Evolutionary conservation across 2,329 filamentous ascomycete genomes (phyloP).

Genomic region (Orbilia blumenaviensis): DNA sequence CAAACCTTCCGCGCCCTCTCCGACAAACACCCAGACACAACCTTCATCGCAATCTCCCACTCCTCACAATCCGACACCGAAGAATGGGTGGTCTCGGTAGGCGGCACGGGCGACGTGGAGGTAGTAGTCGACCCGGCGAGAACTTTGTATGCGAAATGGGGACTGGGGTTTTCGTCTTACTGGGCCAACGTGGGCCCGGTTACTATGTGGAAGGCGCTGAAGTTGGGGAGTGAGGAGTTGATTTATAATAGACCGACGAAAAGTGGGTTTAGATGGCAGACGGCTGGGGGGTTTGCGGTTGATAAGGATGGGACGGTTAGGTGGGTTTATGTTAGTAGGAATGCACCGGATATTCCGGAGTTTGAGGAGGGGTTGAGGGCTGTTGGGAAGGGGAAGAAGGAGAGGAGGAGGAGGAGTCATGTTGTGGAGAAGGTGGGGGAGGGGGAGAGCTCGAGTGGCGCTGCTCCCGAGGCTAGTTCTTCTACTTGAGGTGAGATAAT

Average conservation of each 20-base stretch:
- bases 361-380: slow-evolving; percentile 64
- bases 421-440: not conserved
- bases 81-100: slow-evolving; percentile 68
- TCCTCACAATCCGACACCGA: slow-evolving; percentile 67
- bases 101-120: slow-evolving; percentile 68
- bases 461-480: no score
- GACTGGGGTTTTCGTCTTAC: slow-evolving; percentile 69
- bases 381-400: slow-evolving; percentile 49
- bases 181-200: slow-evolving; percentile 72
- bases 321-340: slow-evolving; percentile 65
- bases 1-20: slow-evolving; percentile 66
- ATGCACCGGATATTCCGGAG: slow-evolving; percentile 68
- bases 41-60: slow-evolving; percentile 72
- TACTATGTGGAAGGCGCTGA: slow-evolving; percentile 69
- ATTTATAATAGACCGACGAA: slow-evolving; percentile 74
- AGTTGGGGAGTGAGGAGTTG: slow-evolving; percentile 69
- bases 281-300: slow-evolving; percentile 71
- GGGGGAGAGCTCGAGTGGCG: no score
- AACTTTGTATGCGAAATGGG: slow-evolving; percentile 72
- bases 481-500: no score
- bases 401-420: slow-evolving; percentile 10
- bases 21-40: slow-evolving; percentile 64
- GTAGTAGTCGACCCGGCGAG: slow-evolving; percentile 71
- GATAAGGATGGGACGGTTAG: slow-evolving; percentile 66
- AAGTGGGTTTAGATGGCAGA: slow-evolving; percentile 76